Percentiles rank a stretch among this genome's conserved stretches.
Conservation (phyloP, 805 yeast genomes). For the Yarrowia sp. region DNA sequence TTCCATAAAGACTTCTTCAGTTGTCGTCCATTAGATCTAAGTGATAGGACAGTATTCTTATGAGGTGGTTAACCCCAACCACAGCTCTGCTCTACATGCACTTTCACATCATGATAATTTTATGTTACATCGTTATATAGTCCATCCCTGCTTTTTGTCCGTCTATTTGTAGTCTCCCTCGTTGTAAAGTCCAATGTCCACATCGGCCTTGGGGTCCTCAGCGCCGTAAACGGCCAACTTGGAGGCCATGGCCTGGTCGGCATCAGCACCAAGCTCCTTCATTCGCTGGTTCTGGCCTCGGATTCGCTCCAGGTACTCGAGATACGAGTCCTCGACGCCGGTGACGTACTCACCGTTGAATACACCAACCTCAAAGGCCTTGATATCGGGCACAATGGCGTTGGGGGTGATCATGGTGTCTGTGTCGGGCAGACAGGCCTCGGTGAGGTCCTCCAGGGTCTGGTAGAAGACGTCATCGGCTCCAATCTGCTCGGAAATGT, state of each 20-base stretch:
- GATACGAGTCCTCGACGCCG: conserved; percentile 85
- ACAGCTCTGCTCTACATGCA: too few species aligned
- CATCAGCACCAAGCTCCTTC: conserved; percentile 56
- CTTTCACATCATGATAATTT: conserved; percentile 17
- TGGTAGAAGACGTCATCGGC: conserved; percentile 94
- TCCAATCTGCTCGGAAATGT: conserved; percentile 78
- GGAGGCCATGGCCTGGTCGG: conserved; percentile 50
- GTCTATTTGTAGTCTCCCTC: conserved; percentile 56
- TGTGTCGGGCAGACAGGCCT: conserved; percentile 66
- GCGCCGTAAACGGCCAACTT: conserved; percentile 53
- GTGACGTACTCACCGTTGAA: conserved; percentile 94
- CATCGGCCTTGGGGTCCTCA: conserved; percentile 78
- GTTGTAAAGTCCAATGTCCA: conserved; percentile 68
- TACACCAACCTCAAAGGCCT: conserved; percentile 91
- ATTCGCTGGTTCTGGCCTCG: conserved; percentile 77
- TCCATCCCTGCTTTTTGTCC: conserved; percentile 10
- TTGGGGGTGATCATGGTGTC: conserved; percentile 42
- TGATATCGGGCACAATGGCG: conserved; percentile 49
- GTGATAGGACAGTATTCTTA: too few species aligned
- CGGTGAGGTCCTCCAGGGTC: conserved; percentile 78
- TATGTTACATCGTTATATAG: conserved; percentile 36
- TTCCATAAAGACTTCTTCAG: too few species aligned
- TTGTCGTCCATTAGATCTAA: too few species aligned
- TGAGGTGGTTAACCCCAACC: too few species aligned
- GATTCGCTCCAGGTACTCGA: conserved; percentile 79